Conservation (phyloP, 2,329 filamentous ascomycete species). For the Setomelanomma holmii region DNA sequence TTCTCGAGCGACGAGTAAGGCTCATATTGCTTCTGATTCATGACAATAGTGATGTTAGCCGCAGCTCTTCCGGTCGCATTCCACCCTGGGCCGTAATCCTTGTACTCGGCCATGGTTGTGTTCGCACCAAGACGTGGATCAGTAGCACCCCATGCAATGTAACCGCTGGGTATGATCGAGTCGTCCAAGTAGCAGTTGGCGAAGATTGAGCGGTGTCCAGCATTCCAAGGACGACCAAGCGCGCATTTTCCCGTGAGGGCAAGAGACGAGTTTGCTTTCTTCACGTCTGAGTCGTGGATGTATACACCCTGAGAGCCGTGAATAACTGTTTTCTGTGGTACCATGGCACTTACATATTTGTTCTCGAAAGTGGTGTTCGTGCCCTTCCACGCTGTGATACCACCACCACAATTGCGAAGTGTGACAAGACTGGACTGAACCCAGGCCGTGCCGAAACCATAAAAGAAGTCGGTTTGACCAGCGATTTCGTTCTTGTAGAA, state of each 20-base stretch:
- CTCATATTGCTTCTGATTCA: slow-evolving; percentile 48
- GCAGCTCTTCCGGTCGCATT: slow-evolving; percentile 55
- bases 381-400: slow-evolving; percentile 74
- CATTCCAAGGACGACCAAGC: slow-evolving; percentile 69
- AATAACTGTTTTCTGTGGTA: neutral
- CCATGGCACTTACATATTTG: slow-evolving; percentile 57
- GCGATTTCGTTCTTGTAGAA: slow-evolving; percentile 67
- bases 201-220: slow-evolving; percentile 64
- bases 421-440: slow-evolving; percentile 62
- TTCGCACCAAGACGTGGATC: slow-evolving; percentile 46
- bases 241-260: slow-evolving; percentile 56
- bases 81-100: slow-evolving; percentile 61
- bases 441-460: slow-evolving; percentile 71
- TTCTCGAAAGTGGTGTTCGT: slow-evolving; percentile 71
- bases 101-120: slow-evolving; percentile 66
- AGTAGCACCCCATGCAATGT: slow-evolving; percentile 60
- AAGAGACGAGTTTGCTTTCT: slow-evolving; percentile 61
- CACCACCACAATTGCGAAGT: slow-evolving; percentile 68
- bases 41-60: slow-evolving; percentile 56
- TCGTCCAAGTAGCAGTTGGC: slow-evolving; percentile 63
- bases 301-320: slow-evolving; percentile 60
- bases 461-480: slow-evolving; percentile 73
- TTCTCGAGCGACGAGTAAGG: slow-evolving; percentile 30
- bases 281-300: slow-evolving; percentile 62
- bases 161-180: slow-evolving; percentile 61